Conservation (phyloP, 1,284 basidiomycete species). For the Veloboletus limbatus region DNA sequence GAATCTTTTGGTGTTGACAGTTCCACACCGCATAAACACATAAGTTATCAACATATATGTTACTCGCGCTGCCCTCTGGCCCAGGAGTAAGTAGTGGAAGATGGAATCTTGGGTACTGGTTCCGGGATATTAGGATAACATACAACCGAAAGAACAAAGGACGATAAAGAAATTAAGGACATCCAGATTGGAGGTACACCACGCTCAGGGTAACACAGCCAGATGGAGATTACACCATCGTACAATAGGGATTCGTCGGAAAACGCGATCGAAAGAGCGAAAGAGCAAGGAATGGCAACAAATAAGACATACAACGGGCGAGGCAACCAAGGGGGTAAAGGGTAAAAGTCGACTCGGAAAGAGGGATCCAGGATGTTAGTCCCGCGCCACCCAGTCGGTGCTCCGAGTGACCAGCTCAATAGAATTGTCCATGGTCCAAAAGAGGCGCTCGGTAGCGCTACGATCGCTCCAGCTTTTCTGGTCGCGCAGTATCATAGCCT, state of each 20-base stretch:
- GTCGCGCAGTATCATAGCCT: slow-evolving; percentile 91
- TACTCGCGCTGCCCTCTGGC: slow-evolving; percentile 10
- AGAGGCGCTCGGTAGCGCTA: slow-evolving; percentile 82
- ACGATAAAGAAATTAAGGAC: slow-evolving; percentile 15
- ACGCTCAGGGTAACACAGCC: slow-evolving; percentile 14
- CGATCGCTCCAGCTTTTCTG: slow-evolving; percentile 91
- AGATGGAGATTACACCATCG: slow-evolving; percentile 25
- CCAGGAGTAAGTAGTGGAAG: slow-evolving; percentile 10
- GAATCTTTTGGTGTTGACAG: background rate
- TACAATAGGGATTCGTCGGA: slow-evolving; percentile 23
- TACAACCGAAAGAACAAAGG: slow-evolving; percentile 20
- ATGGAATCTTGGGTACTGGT: slow-evolving; percentile 11
- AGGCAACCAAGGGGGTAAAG: background rate
- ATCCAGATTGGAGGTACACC: slow-evolving; percentile 6
- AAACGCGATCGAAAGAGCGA: slow-evolving; percentile 8
- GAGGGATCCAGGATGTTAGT: slow-evolving; percentile 37
- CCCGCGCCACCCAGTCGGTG: slow-evolving; percentile 79
- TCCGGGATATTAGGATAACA: slow-evolving; percentile 18
- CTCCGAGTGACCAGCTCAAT: slow-evolving; percentile 79
- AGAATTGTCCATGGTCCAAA: slow-evolving; percentile 86
- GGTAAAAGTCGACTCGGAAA: background rate
- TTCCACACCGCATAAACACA: slow-evolving; percentile 13
- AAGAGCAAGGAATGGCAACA: slow-evolving; percentile 2
- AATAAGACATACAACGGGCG: slow-evolving; percentile 13
- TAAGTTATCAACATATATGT: slow-evolving; percentile 18